Conservation (phyloP, 2,329 filamentous ascomycete species). For the Epichloe sylvatica region DNA sequence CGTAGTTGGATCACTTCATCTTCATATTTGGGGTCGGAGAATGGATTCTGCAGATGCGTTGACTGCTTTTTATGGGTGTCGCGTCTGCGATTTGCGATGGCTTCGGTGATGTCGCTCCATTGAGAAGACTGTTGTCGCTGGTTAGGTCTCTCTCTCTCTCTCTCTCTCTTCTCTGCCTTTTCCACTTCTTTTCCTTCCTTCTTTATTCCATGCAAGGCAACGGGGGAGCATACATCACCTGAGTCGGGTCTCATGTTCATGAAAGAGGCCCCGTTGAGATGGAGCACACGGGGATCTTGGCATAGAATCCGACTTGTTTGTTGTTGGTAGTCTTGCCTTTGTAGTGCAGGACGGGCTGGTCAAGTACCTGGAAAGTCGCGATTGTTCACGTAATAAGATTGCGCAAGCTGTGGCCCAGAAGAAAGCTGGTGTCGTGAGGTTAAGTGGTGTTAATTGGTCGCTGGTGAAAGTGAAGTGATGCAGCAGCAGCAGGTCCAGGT, state of each 20-base stretch:
- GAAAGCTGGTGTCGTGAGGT: neutral
- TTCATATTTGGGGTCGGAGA: slow-evolving; percentile 5
- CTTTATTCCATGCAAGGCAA: too few species aligned
- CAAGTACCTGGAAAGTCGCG: neutral
- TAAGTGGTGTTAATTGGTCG: neutral
- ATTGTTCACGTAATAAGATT: neutral
- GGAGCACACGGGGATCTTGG: too few species aligned
- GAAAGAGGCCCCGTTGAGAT: neutral
- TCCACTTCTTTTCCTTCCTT: neutral
- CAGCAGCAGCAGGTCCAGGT: neutral
- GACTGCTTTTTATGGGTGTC: neutral
- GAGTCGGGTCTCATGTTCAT: slow-evolving; percentile 1
- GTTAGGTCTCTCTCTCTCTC: neutral
- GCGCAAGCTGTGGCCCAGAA: neutral
- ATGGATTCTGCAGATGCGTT: neutral
- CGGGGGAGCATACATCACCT: neutral
- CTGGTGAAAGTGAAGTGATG: neutral
- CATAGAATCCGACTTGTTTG: too few species aligned
- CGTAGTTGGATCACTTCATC: slow-evolving; percentile 2
- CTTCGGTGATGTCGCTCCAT: slow-evolving; percentile 3
- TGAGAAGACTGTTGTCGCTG: neutral
- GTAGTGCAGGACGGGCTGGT: neutral
- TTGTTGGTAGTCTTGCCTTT: too few species aligned
- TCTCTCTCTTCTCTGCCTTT: neutral
- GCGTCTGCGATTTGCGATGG: neutral